A percentile compares a stretch with the other conserved stretches of the same genome.
Evolutionary conservation across 2,329 filamentous ascomycete species (phyloP).

Genomic region (Cercospora sp.): DNA sequence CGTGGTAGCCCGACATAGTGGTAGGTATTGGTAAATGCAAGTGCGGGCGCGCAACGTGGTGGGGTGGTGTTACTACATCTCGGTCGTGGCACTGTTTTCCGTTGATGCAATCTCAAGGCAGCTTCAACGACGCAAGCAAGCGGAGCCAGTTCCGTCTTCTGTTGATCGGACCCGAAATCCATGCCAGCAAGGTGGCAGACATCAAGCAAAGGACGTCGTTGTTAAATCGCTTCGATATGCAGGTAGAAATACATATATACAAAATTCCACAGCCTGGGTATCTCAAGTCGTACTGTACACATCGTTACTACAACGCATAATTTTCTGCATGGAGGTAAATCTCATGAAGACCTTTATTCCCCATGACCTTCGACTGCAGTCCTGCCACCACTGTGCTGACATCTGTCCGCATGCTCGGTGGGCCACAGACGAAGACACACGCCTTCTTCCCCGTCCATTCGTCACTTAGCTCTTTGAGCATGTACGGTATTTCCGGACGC

Average conservation of each 20-base stretch:
- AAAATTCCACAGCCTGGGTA: background rate
- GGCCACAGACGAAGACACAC: conserved; percentile 91
- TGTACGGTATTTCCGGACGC: conserved; percentile 81
- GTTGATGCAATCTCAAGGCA: background rate
- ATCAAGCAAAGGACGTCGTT: background rate
- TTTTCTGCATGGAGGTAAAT: conserved; percentile 95
- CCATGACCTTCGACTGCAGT: conserved; percentile 73
- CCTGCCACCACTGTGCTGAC: conserved; percentile 82
- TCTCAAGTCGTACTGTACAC: conserved; percentile 4
- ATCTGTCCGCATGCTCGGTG: conserved; percentile 80
- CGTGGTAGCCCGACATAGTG: conserved; percentile 13
- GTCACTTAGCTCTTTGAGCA: conserved; percentile 78
- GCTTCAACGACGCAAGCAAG: conserved; percentile 3
- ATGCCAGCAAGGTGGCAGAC: background rate
- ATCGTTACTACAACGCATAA: conserved; percentile 73
- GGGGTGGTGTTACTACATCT: background rate
- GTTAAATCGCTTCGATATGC: background rate
- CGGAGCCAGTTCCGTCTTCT: background rate
- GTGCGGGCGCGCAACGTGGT: background rate
- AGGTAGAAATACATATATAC: conserved; percentile 1
- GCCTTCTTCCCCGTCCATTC: conserved; percentile 78
- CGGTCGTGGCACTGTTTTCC: background rate
- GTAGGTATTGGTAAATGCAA: background rate
- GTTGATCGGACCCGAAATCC: background rate
- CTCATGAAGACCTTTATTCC: conserved; percentile 75